These are phyloP conservation scores for Boletus tylopilopsis DNA, from an alignment of 768 basidiomycete genomes.

Conservation along the genomic window DNA sequence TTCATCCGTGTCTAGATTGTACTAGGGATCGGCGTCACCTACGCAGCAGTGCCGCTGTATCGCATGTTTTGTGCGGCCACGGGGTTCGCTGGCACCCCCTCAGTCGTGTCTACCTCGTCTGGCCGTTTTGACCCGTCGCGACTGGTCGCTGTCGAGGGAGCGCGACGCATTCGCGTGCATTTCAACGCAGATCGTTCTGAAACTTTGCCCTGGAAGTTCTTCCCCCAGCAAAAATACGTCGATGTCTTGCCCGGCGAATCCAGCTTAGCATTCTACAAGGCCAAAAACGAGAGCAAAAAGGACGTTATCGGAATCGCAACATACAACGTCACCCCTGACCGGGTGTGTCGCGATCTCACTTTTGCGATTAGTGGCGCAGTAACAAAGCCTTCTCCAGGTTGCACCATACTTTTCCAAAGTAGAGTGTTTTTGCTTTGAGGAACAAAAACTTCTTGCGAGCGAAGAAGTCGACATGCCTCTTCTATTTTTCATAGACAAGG, in stretches of 20 bases:
- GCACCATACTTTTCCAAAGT: slow-evolving; percentile 99
- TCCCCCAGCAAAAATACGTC: slow-evolving; percentile 86
- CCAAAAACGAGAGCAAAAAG: slow-evolving; percentile 76
- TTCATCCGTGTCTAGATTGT: slow-evolving; percentile 59
- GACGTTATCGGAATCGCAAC: slow-evolving; percentile 99
- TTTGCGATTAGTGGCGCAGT: not conserved
- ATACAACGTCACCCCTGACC: slow-evolving; percentile 97
- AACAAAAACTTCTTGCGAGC: slow-evolving; percentile 89
- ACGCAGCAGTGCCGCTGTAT: slow-evolving; percentile 96
- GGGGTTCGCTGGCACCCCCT: slow-evolving; percentile 93
- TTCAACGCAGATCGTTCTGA: slow-evolving; percentile 94
- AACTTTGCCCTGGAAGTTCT: slow-evolving; percentile 89
- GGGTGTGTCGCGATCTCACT: slow-evolving; percentile 49
- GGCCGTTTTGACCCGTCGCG: slow-evolving; percentile 82
- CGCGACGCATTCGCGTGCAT: slow-evolving; percentile 82
- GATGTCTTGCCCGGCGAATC: slow-evolving; percentile 94
- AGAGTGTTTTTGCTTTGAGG: slow-evolving; percentile 99
- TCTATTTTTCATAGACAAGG: slow-evolving; percentile 98
- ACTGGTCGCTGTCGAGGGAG: slow-evolving; percentile 67
- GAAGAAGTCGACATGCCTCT: slow-evolving; percentile 99
- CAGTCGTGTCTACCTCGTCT: slow-evolving; percentile 58
- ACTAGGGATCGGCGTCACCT: slow-evolving; percentile 78
- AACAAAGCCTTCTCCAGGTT: slow-evolving; percentile 46
- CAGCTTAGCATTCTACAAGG: slow-evolving; percentile 93
- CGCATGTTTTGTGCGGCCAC: slow-evolving; percentile 98